Conservation (phyloP, 2,329 filamentous ascomycete species). For the Tolypocladium endophyticum region DNA sequence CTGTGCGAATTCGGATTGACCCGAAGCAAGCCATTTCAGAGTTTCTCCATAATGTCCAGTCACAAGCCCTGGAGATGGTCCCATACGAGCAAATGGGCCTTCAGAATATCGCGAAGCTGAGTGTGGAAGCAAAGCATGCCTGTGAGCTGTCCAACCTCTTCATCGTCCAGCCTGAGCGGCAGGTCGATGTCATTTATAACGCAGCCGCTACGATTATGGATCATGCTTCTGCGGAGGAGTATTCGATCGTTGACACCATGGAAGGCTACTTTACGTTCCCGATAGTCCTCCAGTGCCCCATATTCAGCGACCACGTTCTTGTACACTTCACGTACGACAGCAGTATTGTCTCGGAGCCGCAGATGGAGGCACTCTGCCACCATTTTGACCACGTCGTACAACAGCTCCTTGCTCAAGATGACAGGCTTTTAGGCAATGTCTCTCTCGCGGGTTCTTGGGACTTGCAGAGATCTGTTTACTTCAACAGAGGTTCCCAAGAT, state of each 20-base stretch:
- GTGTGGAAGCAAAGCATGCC: conserved; percentile 6
- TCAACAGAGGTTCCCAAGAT: not conserved
- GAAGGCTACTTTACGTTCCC: conserved; percentile 1
- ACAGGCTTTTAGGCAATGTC: not conserved
- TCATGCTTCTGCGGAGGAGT: not conserved
- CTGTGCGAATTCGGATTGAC: conserved; percentile 10
- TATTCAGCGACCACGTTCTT: not conserved
- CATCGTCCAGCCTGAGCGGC: conserved; percentile 12
- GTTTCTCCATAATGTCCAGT: conserved; percentile 7
- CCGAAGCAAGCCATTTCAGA: conserved; percentile 4
- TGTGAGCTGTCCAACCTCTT: conserved; percentile 17
- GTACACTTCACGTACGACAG: not conserved
- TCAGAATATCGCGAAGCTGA: conserved; percentile 10
- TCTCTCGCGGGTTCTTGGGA: not conserved
- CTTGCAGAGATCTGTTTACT: not conserved
- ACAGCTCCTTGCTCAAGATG: not conserved
- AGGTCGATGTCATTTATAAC: not conserved
- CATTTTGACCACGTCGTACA: not conserved
- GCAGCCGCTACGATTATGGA: not conserved
- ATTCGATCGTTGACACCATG: not conserved
- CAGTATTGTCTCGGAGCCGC: not conserved
- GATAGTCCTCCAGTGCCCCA: not conserved
- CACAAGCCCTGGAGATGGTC: conserved; percentile 1
- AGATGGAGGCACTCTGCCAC: not conserved
- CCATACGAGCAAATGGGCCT: conserved; percentile 11